Base-by-base conservation (phyloP, 2,329 filamentous ascomycete genomes). In the Emmonsia crescens region DNA sequence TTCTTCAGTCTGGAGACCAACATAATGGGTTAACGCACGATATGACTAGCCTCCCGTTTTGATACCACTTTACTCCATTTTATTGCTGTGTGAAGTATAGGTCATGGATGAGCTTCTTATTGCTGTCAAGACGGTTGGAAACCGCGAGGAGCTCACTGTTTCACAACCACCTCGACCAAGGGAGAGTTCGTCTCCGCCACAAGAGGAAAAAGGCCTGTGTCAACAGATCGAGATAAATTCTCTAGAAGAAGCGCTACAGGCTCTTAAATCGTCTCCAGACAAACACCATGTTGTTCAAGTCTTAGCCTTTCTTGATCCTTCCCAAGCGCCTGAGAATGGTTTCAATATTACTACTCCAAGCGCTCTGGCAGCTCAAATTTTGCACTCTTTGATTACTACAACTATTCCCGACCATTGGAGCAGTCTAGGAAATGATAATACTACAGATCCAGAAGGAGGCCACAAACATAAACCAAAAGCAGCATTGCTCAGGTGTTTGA, bases 391-490 rank as follows among this genome's bases (percentile, higher is more conserved):
- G 42, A 85, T 95, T 62, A 86, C 83, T 19, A 83, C 86, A 38
- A 91, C 89, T 31, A 78, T 91, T 8, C 89, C 89, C 1, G 89
- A 92, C 70, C 96, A 93, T 74, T 97, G 94, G 93, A 71, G 79
- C 2, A 69, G 84, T 9, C 70, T 93, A 19, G 75, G 78, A 44
- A 63, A 68, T 46, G 62, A 66, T 33, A 80, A 83, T 62, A 76
- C 75, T n/a, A 10, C 56, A 42, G 63, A 70, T 48, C 33, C 61
- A 38, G 33, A 55, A 64, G 10, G 64, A 60, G 36, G 21, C 62
- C 19, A 57, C 21, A 48, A 61, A 29, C 67, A 62, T 57, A 67
- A 72, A 66, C 68, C 67, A 29, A 72, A 75, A 48, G 73, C 82
- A 1, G 75, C 70, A 6, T 63, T 97, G 19, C 67, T 89, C 0